phyloP scores from a whole-genome alignment of 495 filamentous ascomycete genomes.

The Talaromyces trachyspermus region DNA sequence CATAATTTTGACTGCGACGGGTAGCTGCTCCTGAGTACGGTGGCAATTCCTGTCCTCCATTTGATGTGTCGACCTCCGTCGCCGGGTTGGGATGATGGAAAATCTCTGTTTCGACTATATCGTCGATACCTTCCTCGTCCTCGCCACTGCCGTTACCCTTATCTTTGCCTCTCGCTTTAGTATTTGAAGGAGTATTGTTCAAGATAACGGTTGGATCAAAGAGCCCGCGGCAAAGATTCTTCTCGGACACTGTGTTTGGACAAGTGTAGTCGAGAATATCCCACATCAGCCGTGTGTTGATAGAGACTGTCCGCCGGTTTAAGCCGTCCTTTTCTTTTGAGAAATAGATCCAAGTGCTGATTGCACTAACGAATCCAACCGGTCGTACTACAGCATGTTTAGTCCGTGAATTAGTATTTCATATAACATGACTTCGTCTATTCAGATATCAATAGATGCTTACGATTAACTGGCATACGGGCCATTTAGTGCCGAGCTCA shows the following conservation, averaged over 20 bases:
- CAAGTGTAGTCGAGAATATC: slow-evolving; percentile 4
- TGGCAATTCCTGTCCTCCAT: slow-evolving; percentile 7
- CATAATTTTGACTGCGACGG: neutral
- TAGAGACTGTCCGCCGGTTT: neutral
- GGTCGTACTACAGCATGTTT: slow-evolving; percentile 1
- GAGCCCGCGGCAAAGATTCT: too few species aligned
- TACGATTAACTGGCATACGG: slow-evolving; percentile 1
- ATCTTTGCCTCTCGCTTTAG: too few species aligned
- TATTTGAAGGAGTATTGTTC: neutral
- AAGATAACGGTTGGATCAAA: slow-evolving; percentile 1
- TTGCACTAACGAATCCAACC: slow-evolving; percentile 5
- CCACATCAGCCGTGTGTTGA: slow-evolving; percentile 6
- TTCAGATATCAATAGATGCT: too few species aligned
- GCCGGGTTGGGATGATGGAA: slow-evolving; percentile 8
- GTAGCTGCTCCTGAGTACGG: neutral
- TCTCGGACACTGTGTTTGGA: too few species aligned
- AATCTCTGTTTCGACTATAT: slow-evolving; percentile 5
- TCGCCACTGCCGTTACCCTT: neutral
- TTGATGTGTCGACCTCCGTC: slow-evolving; percentile 6
- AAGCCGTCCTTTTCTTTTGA: neutral
- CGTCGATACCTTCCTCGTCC: neutral
- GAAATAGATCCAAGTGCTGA: slow-evolving; percentile 1
- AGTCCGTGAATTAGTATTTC: too few species aligned
- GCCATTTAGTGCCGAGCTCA: slow-evolving; percentile 6
- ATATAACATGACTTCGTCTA: too few species aligned